Percentiles rank a stretch among this genome's conserved stretches.
Evolutionary conservation across 441 rosid species (phyloP).

Genomic region (Populus hybrid): DNA sequence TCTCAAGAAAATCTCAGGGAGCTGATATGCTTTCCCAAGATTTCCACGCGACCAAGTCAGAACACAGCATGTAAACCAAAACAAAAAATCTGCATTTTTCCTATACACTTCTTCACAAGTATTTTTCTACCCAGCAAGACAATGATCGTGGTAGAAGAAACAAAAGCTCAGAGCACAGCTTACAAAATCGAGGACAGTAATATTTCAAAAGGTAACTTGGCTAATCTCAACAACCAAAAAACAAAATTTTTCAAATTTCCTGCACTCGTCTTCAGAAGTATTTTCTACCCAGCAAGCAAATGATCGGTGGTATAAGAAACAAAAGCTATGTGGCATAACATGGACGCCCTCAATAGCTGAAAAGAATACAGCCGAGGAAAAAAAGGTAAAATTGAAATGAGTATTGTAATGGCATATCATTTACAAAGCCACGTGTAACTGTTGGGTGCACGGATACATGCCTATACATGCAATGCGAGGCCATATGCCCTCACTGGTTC

Average conservation of each 20-base stretch:
- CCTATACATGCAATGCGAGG: slow-evolving; percentile 9
- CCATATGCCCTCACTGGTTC: slow-evolving; percentile 9
- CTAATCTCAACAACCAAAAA: background rate
- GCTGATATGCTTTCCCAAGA: background rate
- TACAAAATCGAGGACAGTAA: background rate
- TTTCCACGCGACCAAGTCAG: background rate
- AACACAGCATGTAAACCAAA: background rate
- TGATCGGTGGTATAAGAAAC: background rate
- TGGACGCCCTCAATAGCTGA: background rate
- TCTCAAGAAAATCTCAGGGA: background rate
- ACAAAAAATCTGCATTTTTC: background rate
- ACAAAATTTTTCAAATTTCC: background rate
- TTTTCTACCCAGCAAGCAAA: background rate
- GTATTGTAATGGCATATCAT: slow-evolving; percentile 5
- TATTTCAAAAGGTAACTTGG: background rate
- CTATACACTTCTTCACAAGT: background rate
- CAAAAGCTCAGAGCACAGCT: background rate
- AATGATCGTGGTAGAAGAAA: background rate
- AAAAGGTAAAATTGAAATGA: slow-evolving; percentile 12
- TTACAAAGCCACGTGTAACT: slow-evolving; percentile 5
- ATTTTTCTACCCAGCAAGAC: background rate
- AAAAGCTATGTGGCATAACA: background rate
- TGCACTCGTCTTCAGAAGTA: background rate
- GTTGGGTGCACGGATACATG: slow-evolving; percentile 9
- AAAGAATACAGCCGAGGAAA: background rate